These are phyloP conservation scores for Neotropicomus parvogracilis DNA, from an alignment of 1,284 basidiomycete genomes.

Conservation along the genomic window DNA sequence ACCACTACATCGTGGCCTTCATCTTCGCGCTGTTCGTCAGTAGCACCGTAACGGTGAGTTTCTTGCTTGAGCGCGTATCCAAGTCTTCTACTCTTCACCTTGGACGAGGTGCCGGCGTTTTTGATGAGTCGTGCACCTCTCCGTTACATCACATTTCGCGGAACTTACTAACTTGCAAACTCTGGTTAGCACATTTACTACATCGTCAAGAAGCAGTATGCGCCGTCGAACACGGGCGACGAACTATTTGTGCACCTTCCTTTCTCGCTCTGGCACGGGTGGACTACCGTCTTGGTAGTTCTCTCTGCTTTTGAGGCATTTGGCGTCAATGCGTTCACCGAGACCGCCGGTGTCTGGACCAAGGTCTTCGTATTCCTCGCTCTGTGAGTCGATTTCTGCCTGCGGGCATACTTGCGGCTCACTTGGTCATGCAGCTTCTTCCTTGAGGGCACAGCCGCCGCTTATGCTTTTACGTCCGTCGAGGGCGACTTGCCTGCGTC, in stretches of 20 bases:
- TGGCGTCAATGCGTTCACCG: slow-evolving; percentile 67
- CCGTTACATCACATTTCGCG: slow-evolving; percentile 5
- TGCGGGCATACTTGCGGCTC: slow-evolving; percentile 9
- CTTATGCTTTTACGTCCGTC: slow-evolving; percentile 84
- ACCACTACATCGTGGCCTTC: slow-evolving; percentile 78
- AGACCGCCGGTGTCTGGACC: slow-evolving; percentile 81
- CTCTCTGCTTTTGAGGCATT: slow-evolving; percentile 90
- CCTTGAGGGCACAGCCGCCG: slow-evolving; percentile 88
- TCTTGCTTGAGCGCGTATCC: not conserved
- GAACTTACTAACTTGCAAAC: slow-evolving; percentile 13
- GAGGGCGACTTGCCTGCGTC: slow-evolving; percentile 92
- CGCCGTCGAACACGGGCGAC: slow-evolving; percentile 59
- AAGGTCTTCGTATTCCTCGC: slow-evolving; percentile 92
- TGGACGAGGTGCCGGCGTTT: slow-evolving; percentile 1
- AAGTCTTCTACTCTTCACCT: slow-evolving; percentile 15
- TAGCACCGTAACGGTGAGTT: slow-evolving; percentile 66
- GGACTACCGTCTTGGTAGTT: slow-evolving; percentile 89
- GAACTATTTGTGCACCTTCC: slow-evolving; percentile 83
- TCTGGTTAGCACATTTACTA: slow-evolving; percentile 80
- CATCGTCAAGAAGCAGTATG: slow-evolving; percentile 82
- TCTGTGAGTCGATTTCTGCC: slow-evolving; percentile 43
- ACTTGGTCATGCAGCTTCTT: slow-evolving; percentile 59
- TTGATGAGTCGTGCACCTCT: slow-evolving; percentile 2
- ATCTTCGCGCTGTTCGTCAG: slow-evolving; percentile 83
- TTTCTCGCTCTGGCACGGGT: slow-evolving; percentile 93